Percentiles rank a stretch among this genome's conserved stretches.
Conservation (phyloP, 1,139 yeast genomes). For the Yamadazyma atlantica region DNA sequence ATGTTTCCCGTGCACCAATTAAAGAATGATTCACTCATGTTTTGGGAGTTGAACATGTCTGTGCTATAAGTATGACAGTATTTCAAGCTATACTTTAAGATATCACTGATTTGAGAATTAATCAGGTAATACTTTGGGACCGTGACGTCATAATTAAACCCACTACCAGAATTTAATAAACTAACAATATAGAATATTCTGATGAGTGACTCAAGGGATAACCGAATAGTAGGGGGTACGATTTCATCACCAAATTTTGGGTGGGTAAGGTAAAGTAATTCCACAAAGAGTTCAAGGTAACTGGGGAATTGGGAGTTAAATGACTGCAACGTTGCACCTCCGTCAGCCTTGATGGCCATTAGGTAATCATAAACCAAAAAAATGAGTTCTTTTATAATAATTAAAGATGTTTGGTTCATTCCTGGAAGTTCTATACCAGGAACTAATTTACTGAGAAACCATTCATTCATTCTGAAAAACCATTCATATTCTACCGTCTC, state of each 20-base stretch:
- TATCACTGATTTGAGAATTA: slow-evolving; percentile 10
- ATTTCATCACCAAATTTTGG: slow-evolving; percentile 14
- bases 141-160: slow-evolving; percentile 5
- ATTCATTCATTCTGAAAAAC: slow-evolving; percentile 15
- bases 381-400: slow-evolving; percentile 29
- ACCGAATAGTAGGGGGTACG: slow-evolving; percentile 21
- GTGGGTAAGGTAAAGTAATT: slow-evolving; percentile 24
- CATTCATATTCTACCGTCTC: neutral
- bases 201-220: slow-evolving; percentile 30
- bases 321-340: slow-evolving; percentile 6
- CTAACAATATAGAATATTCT: slow-evolving; percentile 27
- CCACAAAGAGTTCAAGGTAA: slow-evolving; percentile 23
- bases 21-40: slow-evolving; percentile 36
- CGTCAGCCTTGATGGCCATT: slow-evolving; percentile 4
- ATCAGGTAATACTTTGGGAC: neutral
- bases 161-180: slow-evolving; percentile 21
- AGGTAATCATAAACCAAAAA: slow-evolving; percentile 22
- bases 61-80: slow-evolving; percentile 29
- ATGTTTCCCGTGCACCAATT: slow-evolving; percentile 39
- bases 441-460: slow-evolving; percentile 21
- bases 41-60: slow-evolving; percentile 29
- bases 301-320: slow-evolving; percentile 21
- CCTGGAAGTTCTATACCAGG: slow-evolving; percentile 16
- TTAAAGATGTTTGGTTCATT: slow-evolving; percentile 19
- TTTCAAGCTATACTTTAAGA: slow-evolving; percentile 20